These are phyloP conservation scores for Gaeumannomyces sp. DNA, from an alignment of 2,329 filamentous ascomycete genomes.

Conservation along the genomic window DNA sequence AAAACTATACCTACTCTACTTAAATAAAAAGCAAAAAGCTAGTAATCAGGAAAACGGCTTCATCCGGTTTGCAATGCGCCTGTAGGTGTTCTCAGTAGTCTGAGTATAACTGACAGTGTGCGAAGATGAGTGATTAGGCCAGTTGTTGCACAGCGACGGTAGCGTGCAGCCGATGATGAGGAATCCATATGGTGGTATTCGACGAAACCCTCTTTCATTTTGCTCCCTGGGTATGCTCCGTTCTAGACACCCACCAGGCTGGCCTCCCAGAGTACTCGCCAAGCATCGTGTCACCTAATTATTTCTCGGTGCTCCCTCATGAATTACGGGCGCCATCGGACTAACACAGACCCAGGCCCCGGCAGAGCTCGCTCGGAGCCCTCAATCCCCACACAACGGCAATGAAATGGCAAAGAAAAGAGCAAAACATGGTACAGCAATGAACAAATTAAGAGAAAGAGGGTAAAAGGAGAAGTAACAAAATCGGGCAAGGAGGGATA, in stretches of 20 bases:
- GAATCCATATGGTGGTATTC: background rate
- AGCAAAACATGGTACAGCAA: background rate
- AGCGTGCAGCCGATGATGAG: background rate
- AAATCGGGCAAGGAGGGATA: too few species aligned
- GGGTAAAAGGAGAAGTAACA: background rate
- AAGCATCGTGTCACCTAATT: background rate
- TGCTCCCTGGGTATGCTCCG: background rate
- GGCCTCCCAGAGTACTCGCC: background rate
- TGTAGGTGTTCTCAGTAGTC: background rate
- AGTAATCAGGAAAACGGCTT: background rate
- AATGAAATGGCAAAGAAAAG: background rate
- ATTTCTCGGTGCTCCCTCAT: background rate
- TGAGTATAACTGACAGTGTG: background rate
- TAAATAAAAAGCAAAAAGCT: slow-evolving; percentile 1
- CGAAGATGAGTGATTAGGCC: background rate
- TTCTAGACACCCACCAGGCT: background rate
- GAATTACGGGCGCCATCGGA: background rate
- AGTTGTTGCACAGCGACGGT: background rate
- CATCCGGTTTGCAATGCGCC: background rate
- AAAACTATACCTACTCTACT: slow-evolving; percentile 3
- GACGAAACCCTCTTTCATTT: background rate
- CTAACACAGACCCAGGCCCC: background rate
- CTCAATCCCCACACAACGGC: too few species aligned
- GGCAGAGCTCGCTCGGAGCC: background rate
- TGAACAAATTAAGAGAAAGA: background rate